These are phyloP conservation scores for Pythium graminicola DNA, from an alignment of 352 stramenopile species.

Conservation along the genomic window DNA sequence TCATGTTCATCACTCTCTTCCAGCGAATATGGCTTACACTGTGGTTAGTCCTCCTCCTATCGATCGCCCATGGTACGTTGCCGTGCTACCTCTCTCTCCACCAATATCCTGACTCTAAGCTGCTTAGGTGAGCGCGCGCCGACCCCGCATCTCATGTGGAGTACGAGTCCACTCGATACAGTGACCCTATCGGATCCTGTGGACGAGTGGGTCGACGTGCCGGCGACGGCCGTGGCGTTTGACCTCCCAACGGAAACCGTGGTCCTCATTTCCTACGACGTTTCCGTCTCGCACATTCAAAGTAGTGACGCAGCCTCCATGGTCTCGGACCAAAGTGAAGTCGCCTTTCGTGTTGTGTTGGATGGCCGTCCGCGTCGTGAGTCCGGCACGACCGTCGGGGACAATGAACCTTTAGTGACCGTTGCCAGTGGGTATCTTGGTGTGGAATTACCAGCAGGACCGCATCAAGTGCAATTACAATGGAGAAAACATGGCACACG, in stretches of 20 bases:
- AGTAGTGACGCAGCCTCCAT: slow-evolving; percentile 5
- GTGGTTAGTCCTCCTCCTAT: no score
- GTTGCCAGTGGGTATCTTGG: slow-evolving; percentile 54
- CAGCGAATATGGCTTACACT: not conserved
- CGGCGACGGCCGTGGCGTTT: slow-evolving; percentile 38
- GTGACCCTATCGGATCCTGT: slow-evolving; percentile 17
- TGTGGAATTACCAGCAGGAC: slow-evolving; percentile 40
- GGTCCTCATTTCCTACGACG: slow-evolving; percentile 64
- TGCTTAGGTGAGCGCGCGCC: slow-evolving; percentile 6
- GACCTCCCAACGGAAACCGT: slow-evolving; percentile 54
- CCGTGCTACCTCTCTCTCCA: not conserved
- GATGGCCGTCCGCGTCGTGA: slow-evolving; percentile 53
- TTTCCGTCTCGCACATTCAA: slow-evolving; percentile 45
- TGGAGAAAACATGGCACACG: slow-evolving; percentile 56
- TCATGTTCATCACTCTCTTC: not conserved
- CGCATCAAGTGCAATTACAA: slow-evolving; percentile 50
- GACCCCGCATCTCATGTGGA: slow-evolving; percentile 58
- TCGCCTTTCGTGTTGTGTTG: slow-evolving; percentile 56
- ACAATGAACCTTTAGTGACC: slow-evolving; percentile 46
- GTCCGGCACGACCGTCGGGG: slow-evolving; percentile 54
- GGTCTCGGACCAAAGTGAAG: slow-evolving; percentile 33
- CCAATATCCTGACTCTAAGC: not conserved
- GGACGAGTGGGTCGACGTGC: slow-evolving; percentile 51
- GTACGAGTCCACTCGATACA: slow-evolving; percentile 40
- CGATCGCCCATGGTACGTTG: not conserved